Percentiles rank a stretch among this genome's conserved stretches.
These are phyloP conservation scores for Lecanicillium sp. DNA, from an alignment of 2,329 filamentous ascomycete genomes.

Conservation along the genomic window DNA sequence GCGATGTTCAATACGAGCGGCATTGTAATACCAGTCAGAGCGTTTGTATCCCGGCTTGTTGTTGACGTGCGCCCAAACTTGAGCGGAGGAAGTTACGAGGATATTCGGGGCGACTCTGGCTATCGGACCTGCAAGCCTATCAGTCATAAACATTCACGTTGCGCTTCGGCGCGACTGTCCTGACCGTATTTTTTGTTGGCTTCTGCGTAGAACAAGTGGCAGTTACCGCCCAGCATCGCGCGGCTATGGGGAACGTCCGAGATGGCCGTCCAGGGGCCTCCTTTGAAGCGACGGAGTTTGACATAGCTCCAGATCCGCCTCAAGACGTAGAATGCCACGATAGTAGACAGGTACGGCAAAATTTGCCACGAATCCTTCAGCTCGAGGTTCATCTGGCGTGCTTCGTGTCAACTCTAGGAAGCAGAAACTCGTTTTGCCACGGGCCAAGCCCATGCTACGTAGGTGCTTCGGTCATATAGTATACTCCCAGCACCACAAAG, in stretches of 20 bases:
- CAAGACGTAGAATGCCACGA: background rate
- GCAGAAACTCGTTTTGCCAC: no score
- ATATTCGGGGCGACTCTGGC: conserved; percentile 35
- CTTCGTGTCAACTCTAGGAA: no score
- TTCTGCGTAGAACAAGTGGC: conserved; percentile 18
- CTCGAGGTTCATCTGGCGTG: no score
- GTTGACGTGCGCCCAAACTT: conserved; percentile 36
- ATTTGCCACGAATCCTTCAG: no score
- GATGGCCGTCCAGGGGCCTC: conserved; percentile 14
- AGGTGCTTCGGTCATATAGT: no score
- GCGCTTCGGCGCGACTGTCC: conserved; percentile 16
- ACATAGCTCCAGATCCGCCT: conserved; percentile 4
- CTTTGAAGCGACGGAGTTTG: conserved; percentile 15
- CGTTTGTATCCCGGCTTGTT: conserved; percentile 32
- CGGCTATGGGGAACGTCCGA: conserved; percentile 16
- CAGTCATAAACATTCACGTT: conserved; percentile 12
- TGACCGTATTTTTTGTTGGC: conserved; percentile 19
- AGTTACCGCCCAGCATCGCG: conserved; percentile 13
- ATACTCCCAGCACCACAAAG: no score
- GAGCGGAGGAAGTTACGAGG: conserved; percentile 39
- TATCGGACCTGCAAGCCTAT: conserved; percentile 14
- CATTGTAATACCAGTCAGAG: conserved; percentile 35
- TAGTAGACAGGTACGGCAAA: background rate
- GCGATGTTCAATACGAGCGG: conserved; percentile 38
- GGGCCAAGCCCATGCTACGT: no score